Evolutionary conservation across 257 asterid species (phyloP).

Genomic region (Eustoma russellianum): DNA sequence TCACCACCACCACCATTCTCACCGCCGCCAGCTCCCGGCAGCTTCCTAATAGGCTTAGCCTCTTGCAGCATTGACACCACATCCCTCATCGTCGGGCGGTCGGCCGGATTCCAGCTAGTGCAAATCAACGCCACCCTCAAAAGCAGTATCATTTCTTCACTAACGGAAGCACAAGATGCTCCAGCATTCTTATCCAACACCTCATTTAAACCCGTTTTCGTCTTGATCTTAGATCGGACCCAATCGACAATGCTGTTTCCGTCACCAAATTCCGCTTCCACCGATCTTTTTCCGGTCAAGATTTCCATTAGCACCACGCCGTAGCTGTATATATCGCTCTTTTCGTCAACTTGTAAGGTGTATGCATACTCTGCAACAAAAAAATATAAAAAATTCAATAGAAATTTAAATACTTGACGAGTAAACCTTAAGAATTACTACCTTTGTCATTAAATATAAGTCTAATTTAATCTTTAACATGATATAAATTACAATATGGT

Average conservation of each 20-base stretch:
- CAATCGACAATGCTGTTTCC: conserved; percentile 86
- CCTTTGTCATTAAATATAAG: too few relatives aligned
- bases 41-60: conserved; percentile 67
- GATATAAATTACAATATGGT: too few relatives aligned
- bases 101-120: conserved; percentile 73
- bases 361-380: conserved; percentile 67
- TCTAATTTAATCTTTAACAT: too few relatives aligned
- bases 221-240: conserved; percentile 54
- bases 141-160: conserved; percentile 79
- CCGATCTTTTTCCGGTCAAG: conserved; percentile 65
- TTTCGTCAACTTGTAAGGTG: conserved; percentile 88
- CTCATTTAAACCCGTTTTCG: conserved; percentile 27
- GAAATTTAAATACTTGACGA: too few relatives aligned
- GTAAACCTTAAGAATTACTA: too few relatives aligned
- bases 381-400: too few relatives aligned
- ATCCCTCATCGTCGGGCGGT: conserved; percentile 91
- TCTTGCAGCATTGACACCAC: conserved; percentile 78
- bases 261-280: conserved; percentile 75
- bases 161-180: conserved; percentile 49
- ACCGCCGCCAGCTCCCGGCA: conserved; percentile 19
- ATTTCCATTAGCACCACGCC: conserved; percentile 86
- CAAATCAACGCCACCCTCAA: conserved; percentile 81
- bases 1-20: conserved; percentile 13
- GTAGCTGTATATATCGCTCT: conserved; percentile 88
- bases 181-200: conserved; percentile 67